A percentile compares a stretch with the other conserved stretches of the same genome.
Conservation (phyloP, 1,284 basidiomycete species). For the Marasmius tenuissimus region DNA sequence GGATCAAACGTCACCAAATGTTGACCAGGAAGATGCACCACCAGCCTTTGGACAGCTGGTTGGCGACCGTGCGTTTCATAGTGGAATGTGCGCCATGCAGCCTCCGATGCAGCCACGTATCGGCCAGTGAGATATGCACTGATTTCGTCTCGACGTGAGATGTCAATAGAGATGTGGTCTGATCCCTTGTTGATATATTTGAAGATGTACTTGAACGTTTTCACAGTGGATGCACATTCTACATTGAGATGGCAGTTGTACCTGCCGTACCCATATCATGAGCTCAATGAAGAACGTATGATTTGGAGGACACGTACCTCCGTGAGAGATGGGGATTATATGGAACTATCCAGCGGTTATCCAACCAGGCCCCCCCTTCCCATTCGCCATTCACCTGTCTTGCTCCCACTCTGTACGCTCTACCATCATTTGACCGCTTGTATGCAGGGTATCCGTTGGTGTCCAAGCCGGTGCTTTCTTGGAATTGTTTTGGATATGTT, state of each 20-base stretch:
- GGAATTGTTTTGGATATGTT: conserved; percentile 38
- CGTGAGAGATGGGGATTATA: conserved; percentile 29
- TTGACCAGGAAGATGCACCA: conserved; percentile 35
- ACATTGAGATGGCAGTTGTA: conserved; percentile 28
- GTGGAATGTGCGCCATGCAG: conserved; percentile 30
- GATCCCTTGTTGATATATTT: conserved; percentile 51
- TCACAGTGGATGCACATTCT: conserved; percentile 31
- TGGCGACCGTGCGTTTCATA: conserved; percentile 30
- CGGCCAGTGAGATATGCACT: conserved; percentile 26
- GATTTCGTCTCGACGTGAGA: conserved; percentile 30
- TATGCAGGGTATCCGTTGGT: conserved; percentile 40
- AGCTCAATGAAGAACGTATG: no score
- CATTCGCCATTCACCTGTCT: not conserved
- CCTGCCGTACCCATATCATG: no score
- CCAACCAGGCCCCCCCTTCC: conserved; percentile 10
- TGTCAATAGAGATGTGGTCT: conserved; percentile 34
- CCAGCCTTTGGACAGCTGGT: conserved; percentile 37
- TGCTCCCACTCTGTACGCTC: conserved; percentile 19
- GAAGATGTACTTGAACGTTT: conserved; percentile 40
- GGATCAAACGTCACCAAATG: conserved; percentile 35
- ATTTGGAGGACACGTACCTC: no score
- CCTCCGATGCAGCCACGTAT: conserved; percentile 31
- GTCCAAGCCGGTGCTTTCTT: conserved; percentile 30
- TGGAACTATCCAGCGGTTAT: conserved; percentile 37
- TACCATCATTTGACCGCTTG: conserved; percentile 31